Evolutionary conservation across 768 basidiomycete genomes (phyloP), one percentile per base, ranked within the genome.

Genomic region (Galerina marginata): DNA sequence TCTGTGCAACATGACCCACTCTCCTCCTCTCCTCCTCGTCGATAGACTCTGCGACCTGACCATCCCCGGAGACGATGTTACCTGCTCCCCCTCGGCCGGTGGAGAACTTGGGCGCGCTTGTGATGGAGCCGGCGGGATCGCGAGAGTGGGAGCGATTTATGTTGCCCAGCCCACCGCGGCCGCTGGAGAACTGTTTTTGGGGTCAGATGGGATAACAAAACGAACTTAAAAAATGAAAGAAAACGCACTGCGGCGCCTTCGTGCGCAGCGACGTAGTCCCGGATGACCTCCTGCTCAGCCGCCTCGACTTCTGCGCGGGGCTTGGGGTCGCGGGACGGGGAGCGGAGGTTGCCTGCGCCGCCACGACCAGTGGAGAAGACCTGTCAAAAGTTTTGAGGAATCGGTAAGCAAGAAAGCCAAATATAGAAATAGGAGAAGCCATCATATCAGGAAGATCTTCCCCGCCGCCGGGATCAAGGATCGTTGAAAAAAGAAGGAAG

Each of bases 331-430:
- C 87, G 84, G 23, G 91, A 92, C 0, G 87, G 88, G 2, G 92
- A 90, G 60, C 91, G 87, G 51, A 95, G 86, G 80, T 96, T 96
- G 6, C 93, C 94, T 6, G 83, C 83, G 14, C 94, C 94, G 26
- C 94, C 93, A 48, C 93, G 86, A 12, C 94, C 94, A 43, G 83
- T 82, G 16, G 85, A 87, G 63, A 75, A 78, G 12, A 81, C 59
- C 76, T 85, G 50, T 6, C 23, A 38, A 4, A 38, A 9, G 10
- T 69, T 20, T 42, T 74, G 69, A 1, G 76, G 67, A 48, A 33
- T 33, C 29, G 7, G 29, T 33, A 5, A 33, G 29, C 29, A 33
- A 33, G 29, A 33, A 2, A 5, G 2, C 29, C 29, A 33, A 33
- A 33, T 4, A 33, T 33, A 33, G 29, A 7, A 65, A 58, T 81